Conservation (phyloP, 106 monocot genomes). For the Apostasia ramifera region DNA sequence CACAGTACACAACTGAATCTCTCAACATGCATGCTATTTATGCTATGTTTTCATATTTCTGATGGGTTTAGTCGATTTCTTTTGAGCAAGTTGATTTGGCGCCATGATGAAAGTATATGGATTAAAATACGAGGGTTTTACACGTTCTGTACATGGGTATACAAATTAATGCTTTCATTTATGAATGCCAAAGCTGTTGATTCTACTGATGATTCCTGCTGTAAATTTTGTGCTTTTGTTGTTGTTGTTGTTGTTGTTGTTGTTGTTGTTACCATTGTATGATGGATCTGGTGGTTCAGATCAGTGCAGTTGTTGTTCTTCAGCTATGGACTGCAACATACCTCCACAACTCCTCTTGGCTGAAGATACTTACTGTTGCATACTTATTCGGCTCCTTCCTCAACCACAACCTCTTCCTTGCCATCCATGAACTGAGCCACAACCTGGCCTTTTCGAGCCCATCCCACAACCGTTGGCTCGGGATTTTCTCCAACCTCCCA, state of each 20-base stretch:
- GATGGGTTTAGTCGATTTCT: too few relatives aligned
- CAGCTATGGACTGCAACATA: constrained; percentile 71
- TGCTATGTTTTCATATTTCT: too few relatives aligned
- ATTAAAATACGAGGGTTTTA: too few relatives aligned
- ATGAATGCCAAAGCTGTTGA: too few relatives aligned
- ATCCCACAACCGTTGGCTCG: constrained; percentile 64
- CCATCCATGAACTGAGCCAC: constrained; percentile 94
- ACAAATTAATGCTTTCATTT: too few relatives aligned
- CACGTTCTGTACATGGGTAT: too few relatives aligned
- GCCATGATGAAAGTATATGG: too few relatives aligned
- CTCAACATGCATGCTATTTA: too few relatives aligned
- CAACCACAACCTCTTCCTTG: constrained; percentile 94
- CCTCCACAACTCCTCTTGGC: constrained; percentile 51
- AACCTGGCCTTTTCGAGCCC: constrained; percentile 90
- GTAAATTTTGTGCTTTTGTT: too few relatives aligned
- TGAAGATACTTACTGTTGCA: constrained; percentile 55
- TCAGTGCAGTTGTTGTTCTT: constrained; percentile 55
- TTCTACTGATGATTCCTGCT: too few relatives aligned
- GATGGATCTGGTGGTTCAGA: constrained; percentile 23
- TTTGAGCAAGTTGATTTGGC: too few relatives aligned
- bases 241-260: neutral
- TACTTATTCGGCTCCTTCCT: constrained; percentile 96
- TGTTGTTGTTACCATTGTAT: neutral
- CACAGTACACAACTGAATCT: too few relatives aligned
- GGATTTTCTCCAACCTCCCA: constrained; percentile 91